Conservation (phyloP, 1,284 basidiomycete species). For the Sphagnurus paluster region DNA sequence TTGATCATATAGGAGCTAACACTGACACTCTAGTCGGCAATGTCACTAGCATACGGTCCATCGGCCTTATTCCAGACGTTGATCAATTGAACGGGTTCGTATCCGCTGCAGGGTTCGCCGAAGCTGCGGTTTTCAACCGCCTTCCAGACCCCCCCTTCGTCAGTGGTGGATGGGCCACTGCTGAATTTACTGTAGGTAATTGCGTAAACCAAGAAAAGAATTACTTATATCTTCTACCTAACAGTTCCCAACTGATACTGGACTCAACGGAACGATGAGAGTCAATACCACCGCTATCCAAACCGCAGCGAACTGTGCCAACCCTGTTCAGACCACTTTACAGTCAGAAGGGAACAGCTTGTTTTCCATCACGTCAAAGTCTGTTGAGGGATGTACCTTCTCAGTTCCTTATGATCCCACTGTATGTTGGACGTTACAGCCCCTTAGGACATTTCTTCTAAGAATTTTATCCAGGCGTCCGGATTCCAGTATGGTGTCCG, state of each 20-base stretch:
- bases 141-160: constrained; percentile 58
- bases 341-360: constrained; percentile 22
- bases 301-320: constrained; percentile 47
- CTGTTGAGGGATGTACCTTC: constrained; percentile 43
- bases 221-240: constrained; percentile 4
- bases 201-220: neutral
- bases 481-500: constrained; percentile 49
- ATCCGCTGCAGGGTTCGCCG: constrained; percentile 54
- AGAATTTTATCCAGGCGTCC: constrained; percentile 28
- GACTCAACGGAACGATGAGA: constrained; percentile 51
- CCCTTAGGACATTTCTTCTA: neutral
- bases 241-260: constrained; percentile 38
- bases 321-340: constrained; percentile 33
- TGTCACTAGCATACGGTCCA: constrained; percentile 38
- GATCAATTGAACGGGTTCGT: constrained; percentile 51
- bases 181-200: constrained; percentile 44
- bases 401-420: constrained; percentile 37
- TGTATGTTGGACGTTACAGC: constrained; percentile 21
- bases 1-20: neutral
- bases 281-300: constrained; percentile 56
- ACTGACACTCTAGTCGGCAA: constrained; percentile 28
- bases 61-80: constrained; percentile 46
- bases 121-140: constrained; percentile 41
- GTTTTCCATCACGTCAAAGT: constrained; percentile 41
- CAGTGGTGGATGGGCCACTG: constrained; percentile 45